Evolutionary conservation across 345 rosid species (phyloP).

Genomic region (thale cress (Arabidopsis thaliana)): DNA sequence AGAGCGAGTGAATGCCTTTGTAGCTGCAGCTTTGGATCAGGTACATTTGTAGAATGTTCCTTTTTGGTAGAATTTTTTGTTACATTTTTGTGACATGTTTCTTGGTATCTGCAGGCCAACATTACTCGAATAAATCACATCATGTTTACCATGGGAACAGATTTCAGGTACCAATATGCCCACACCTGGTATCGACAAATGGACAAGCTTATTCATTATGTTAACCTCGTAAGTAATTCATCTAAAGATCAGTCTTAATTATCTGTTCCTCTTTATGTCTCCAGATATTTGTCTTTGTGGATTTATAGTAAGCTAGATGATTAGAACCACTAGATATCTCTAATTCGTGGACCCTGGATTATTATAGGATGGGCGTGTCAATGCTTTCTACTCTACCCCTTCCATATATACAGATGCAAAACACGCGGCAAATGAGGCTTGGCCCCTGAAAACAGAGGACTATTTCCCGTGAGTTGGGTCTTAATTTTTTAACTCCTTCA

Average conservation of each 20-base stretch:
- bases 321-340: neutral
- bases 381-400: constrained; percentile 95
- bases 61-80: constrained; percentile 22
- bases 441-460: constrained; percentile 91
- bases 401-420: constrained; percentile 98
- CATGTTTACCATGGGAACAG: constrained; percentile 99
- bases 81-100: constrained; percentile 22
- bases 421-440: constrained; percentile 66
- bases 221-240: constrained; percentile 78
- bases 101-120: constrained; percentile 69
- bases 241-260: neutral
- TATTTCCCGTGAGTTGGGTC: constrained; percentile 87
- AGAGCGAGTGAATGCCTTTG: constrained; percentile 91
- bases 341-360: constrained; percentile 28
- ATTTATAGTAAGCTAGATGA: neutral
- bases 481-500: constrained; percentile 3
- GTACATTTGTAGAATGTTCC: constrained; percentile 46
- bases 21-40: constrained; percentile 92
- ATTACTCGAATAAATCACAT: constrained; percentile 85
- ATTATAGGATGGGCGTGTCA: constrained; percentile 91
- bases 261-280: constrained; percentile 6
- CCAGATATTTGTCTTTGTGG: constrained; percentile 17
- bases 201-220: constrained; percentile 98
- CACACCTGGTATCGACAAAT: constrained; percentile 87
- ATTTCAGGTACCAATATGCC: constrained; percentile 95